Evolutionary conservation across 2,329 filamentous ascomycete species (phyloP), one percentile per base, ranked within the genome.

Genomic region (Colletotrichum sp.): DNA sequence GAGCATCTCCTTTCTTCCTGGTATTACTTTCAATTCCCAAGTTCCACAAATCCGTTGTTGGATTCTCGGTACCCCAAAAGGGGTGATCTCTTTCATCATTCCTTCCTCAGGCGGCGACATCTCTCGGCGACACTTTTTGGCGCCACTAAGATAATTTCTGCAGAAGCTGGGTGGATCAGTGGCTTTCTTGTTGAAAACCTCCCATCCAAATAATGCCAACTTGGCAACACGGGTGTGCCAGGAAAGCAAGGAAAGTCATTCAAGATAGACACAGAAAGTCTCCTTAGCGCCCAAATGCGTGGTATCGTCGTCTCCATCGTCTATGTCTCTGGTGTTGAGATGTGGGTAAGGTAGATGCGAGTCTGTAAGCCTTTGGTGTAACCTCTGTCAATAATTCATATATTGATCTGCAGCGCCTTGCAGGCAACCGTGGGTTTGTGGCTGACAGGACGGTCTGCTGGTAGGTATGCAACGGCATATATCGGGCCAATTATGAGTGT

Each of bases 381-480:
- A 49, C 59, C 29, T 30, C 49, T 64, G 34, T 55, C 30, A 57
- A 57, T 57, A 65, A 49, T 32, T 36, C 44, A 71, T 63, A 71
- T 67, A n/a, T 39, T 44, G 66, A 77, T 77, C 72, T 75, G 66
- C 75, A 52, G 34, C 72, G 62, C 61, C 75, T 76, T 75, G 75
- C 72, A 71, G 69, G 25, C 30, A 30, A 25, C n/a, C 39, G 39
- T 15, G 22, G 65, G 25, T 44, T 59, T 29, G 73, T 32, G 27
- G 61, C 32, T 39, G 4, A 64, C 8, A 27, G 55, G 32, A 36
- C 39, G 16, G 30, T 27, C 29, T 44, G 9, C 12, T 64, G n/a
- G 32, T 25, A 16, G 55, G 44, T 22, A 52, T 59, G 13, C 30
- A 65, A 63, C 27, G 19, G 8, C 16, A 22, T 36, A 25, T 34